Evolutionary conservation across 305 asterid species (phyloP).

Genomic region (Fraxinus sp.): DNA sequence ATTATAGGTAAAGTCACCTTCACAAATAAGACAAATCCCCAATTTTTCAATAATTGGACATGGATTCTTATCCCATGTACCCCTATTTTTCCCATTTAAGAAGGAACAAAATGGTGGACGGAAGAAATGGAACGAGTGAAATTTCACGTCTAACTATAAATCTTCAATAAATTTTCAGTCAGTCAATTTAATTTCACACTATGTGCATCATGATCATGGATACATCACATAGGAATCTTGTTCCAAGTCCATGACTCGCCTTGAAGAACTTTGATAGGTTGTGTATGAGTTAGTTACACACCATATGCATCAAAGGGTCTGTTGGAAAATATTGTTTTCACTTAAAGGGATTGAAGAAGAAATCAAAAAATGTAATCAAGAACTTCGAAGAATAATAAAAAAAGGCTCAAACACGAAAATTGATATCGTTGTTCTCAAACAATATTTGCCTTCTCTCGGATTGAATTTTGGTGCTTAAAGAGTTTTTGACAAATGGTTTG

Average conservation of each 20-base stretch:
- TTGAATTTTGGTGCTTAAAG: no score
- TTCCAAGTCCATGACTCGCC: not conserved
- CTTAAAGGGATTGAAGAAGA: no score
- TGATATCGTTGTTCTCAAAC: no score
- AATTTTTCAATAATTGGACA: constrained; percentile 23
- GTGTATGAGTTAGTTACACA: not conserved
- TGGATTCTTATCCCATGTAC: not conserved
- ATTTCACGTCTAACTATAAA: not conserved
- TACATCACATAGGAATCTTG: not conserved
- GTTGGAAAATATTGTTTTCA: no score
- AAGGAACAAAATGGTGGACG: not conserved
- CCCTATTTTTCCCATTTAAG: not conserved
- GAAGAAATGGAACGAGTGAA: not conserved
- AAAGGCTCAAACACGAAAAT: no score
- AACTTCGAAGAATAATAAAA: no score
- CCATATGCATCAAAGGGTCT: not conserved
- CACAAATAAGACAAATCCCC: constrained; percentile 22
- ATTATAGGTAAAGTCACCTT: not conserved
- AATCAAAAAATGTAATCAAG: no score
- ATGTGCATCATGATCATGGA: not conserved
- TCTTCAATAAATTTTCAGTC: not conserved
- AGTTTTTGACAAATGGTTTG: no score
- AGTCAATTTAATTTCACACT: not conserved
- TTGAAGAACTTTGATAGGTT: not conserved
- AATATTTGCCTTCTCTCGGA: no score